Evolutionary conservation across 257 asterid species (phyloP).

Genomic region (Orobanche coerulescens): DNA sequence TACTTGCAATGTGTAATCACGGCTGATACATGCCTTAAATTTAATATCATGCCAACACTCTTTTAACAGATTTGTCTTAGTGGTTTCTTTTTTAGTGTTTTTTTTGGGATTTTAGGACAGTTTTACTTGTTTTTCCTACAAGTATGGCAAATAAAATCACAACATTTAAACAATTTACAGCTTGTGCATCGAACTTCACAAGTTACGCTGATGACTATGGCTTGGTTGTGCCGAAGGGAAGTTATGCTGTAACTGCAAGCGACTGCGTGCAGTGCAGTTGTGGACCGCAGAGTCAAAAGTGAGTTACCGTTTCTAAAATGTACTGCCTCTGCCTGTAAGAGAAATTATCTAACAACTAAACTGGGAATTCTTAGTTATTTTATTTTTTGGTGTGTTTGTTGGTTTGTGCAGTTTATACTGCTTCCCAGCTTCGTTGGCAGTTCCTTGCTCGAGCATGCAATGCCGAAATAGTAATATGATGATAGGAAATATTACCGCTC

Average conservation of each 20-base stretch:
- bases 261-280: slow-evolving; percentile 98
- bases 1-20: neutral
- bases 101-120: no score
- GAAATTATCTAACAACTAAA: neutral
- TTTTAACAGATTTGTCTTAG: neutral
- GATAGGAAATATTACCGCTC: slow-evolving; percentile 71
- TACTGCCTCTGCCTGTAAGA: neutral
- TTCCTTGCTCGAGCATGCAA: slow-evolving; percentile 98
- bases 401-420: slow-evolving; percentile 57
- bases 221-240: slow-evolving; percentile 85
- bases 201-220: slow-evolving; percentile 57
- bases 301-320: slow-evolving; percentile 24
- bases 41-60: neutral
- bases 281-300: slow-evolving; percentile 88
- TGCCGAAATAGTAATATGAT: slow-evolving; percentile 77
- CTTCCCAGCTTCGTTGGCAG: slow-evolving; percentile 88
- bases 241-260: slow-evolving; percentile 80
- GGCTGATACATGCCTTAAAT: no score
- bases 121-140: no score
- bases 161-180: slow-evolving; percentile 33
- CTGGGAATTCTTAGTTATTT: neutral
- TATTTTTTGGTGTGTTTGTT: neutral
- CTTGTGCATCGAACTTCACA: slow-evolving; percentile 86
- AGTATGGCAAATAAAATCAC: no score
- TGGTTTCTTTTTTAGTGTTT: no score